Base-by-base conservation (phyloP, 257 asterid genomes). In the Buddleja alternifolia region DNA sequence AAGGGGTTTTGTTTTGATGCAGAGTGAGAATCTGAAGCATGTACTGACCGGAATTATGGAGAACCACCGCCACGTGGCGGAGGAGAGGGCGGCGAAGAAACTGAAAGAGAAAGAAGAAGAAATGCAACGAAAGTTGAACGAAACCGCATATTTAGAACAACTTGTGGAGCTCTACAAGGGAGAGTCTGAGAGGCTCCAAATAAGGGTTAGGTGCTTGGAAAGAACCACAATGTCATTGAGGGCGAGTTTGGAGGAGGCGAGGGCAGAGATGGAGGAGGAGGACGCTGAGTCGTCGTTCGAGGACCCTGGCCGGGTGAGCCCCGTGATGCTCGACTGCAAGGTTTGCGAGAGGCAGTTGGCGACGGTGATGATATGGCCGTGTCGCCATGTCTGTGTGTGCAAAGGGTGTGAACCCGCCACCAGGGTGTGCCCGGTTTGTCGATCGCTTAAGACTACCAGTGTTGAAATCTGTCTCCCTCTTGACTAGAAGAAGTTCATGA, bases 351-450 rank as follows among this genome's bases (percentile, higher is more conserved):
- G 67, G 12, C 52, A 46, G 64, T 46, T 70, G n/a, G 84, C 93
- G 0, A 76, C 78, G 0, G 23, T 81, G 76, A 71, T 86, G 81
- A 17, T 84, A 67, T 80, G 75, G 84, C 87, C 87, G 0, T 86
- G 96, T 66, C 79, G 86, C 48, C 95, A 85, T 32, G 55, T 88
- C 7, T 77, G 90, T 19, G 51, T 82, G 3, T 88, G 90, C 63
- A 29, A 11, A 2, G 7, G 23, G 1, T 88, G 92, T 29, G 76
- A 83, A 0, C 57, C 1, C 0, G 10, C 0, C 0, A 32, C 56
- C 1, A 50, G 3, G 11, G 10, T 12, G 21, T 88, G 96, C 82
- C 93, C 90, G 0, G 81, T 77, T 67, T 86, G 93, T 54, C 2
- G 8, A 1, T 0, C 5, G 1, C 4, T 55, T 7, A 74, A 73